Evolutionary conservation across 345 rosid genomes (phyloP).

Genomic region (Gossypium thurberi): DNA sequence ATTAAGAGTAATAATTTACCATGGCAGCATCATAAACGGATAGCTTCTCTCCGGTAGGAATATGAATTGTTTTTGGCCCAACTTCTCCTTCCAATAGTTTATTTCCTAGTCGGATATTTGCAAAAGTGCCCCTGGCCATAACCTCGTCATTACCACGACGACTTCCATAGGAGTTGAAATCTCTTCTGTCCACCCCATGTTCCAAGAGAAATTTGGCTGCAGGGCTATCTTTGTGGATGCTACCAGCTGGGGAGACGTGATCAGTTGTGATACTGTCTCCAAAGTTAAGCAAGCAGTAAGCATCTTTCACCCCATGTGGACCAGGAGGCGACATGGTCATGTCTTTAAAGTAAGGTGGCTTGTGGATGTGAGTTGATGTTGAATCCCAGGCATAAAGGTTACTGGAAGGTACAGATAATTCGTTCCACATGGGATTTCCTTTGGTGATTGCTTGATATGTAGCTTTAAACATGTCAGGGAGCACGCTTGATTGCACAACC

Average conservation of each 20-base stretch:
- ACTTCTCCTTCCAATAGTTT: conserved; percentile 78
- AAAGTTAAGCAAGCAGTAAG: conserved; percentile 77
- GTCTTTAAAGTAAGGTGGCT: conserved; percentile 81
- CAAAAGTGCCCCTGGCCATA: conserved; percentile 87
- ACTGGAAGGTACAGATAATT: conserved; percentile 55
- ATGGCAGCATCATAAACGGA: conserved; percentile 78
- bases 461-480: conserved; percentile 88
- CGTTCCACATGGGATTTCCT: conserved; percentile 90
- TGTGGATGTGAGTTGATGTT: conserved; percentile 79
- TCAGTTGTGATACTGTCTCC: conserved; percentile 94
- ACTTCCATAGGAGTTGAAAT: conserved; percentile 85
- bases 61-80: conserved; percentile 81
- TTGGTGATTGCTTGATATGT: conserved; percentile 79
- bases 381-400: conserved; percentile 75
- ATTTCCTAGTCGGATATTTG: conserved; percentile 76
- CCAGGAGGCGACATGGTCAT: conserved; percentile 95
- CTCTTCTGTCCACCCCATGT: conserved; percentile 70
- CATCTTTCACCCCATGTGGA: conserved; percentile 70
- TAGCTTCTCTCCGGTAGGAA: conserved; percentile 71
- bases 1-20: conserved; percentile 37
- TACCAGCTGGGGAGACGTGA: conserved; percentile 93
- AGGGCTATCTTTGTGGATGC: conserved; percentile 86
- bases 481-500: conserved; percentile 78
- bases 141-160: conserved; percentile 86
- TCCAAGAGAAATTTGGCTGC: conserved; percentile 84